Conservation (phyloP, 257 asterid species). For the Ophiorrhiza pumila region DNA sequence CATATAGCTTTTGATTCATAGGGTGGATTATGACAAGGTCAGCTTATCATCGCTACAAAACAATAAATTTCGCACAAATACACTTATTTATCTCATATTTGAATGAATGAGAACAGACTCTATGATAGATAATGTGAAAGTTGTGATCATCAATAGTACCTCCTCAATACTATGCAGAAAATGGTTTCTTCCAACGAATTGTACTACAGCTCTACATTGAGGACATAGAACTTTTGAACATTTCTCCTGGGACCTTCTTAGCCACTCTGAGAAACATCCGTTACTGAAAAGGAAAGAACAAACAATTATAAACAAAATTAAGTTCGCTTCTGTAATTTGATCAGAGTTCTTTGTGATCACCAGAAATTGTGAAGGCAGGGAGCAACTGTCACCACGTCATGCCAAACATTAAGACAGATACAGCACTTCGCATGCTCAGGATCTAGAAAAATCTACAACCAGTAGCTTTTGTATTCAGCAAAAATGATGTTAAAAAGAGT, state of each 20-base stretch:
- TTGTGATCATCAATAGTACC: constrained; percentile 33
- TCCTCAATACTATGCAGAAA: constrained; percentile 86
- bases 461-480: constrained; percentile 17
- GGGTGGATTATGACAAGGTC: background rate
- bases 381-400: constrained; percentile 91
- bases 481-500: background rate
- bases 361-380: constrained; percentile 99
- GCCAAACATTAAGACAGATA: constrained; percentile 88
- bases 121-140: background rate
- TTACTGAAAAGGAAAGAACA: constrained; percentile 54
- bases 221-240: constrained; percentile 74
- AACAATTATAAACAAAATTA: background rate
- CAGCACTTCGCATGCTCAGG: constrained; percentile 90
- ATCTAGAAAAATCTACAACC: constrained; percentile 58
- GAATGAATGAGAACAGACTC: background rate
- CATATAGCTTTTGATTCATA: background rate
- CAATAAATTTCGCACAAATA: background rate
- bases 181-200: constrained; percentile 92
- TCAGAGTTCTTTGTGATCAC: constrained; percentile 28
- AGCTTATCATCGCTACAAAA: background rate
- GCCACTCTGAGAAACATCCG: constrained; percentile 99
- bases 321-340: background rate
- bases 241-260: constrained; percentile 75
- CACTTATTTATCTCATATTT: background rate
- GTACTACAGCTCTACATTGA: constrained; percentile 88